Percentiles rank a stretch among this genome's conserved stretches.
Evolutionary conservation across 768 basidiomycete species (phyloP).

Genomic region (Boletus tylopilopsis): DNA sequence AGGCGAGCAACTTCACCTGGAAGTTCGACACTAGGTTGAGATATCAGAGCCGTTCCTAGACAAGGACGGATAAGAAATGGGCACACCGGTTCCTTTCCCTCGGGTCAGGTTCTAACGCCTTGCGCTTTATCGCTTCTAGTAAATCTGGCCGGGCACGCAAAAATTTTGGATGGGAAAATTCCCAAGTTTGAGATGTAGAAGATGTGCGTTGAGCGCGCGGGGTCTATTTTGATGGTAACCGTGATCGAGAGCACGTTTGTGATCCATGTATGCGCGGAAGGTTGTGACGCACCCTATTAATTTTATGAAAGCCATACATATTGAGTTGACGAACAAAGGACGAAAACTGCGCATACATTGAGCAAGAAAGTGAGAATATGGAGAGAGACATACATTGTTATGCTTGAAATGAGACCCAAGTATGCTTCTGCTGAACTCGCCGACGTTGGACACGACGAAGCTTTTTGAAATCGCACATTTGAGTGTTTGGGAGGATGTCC

Average conservation of each 20-base stretch:
- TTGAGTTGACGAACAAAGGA: conserved; percentile 93
- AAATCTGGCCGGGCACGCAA: conserved; percentile 76
- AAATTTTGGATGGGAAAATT: conserved; percentile 87
- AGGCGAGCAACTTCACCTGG: conserved; percentile 64
- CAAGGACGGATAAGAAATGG: neutral
- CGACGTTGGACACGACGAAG: conserved; percentile 83
- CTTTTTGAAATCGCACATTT: conserved; percentile 30
- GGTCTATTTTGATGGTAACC: conserved; percentile 41
- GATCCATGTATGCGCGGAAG: conserved; percentile 2
- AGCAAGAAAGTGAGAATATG: conserved; percentile 5
- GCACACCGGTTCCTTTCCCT: conserved; percentile 34
- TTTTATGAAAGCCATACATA: conserved; percentile 96
- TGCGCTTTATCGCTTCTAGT: conserved; percentile 82
- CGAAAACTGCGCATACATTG: conserved; percentile 59
- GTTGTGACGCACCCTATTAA: conserved; percentile 63
- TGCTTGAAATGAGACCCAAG: conserved; percentile 88
- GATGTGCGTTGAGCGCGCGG: conserved; percentile 82
- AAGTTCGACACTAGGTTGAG: conserved; percentile 65
- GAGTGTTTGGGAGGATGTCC: neutral
- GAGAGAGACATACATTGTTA: conserved; percentile 61
- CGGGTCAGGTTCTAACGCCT: conserved; percentile 79
- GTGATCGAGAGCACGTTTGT: neutral
- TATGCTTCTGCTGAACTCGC: conserved; percentile 82
- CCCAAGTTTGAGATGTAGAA: conserved; percentile 80
- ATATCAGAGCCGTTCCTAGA: conserved; percentile 1